Percentiles rank a stretch among this genome's conserved stretches.
These are phyloP conservation scores for Phytopythium chamaehyphon DNA, from an alignment of 352 stramenopile genomes.

Conservation along the genomic window DNA sequence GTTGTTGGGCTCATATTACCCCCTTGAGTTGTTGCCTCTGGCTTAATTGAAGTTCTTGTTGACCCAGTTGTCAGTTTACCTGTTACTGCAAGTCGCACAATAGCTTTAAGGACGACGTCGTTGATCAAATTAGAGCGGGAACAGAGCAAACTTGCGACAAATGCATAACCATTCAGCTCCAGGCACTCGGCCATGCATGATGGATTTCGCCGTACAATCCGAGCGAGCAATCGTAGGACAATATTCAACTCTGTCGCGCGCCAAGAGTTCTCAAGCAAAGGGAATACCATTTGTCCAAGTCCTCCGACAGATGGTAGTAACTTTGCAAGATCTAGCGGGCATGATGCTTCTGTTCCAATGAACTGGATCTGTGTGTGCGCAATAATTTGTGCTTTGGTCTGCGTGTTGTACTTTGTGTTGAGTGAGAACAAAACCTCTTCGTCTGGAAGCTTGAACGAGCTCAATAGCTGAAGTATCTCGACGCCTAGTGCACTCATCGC, in stretches of 20 bases:
- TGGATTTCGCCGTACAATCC: constrained; percentile 50
- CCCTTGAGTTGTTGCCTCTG: not conserved
- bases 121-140: constrained; percentile 43
- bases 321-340: constrained; percentile 50
- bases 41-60: not conserved
- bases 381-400: constrained; percentile 15
- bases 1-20: not conserved
- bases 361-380: constrained; percentile 43
- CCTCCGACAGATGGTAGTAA: constrained; percentile 59
- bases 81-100: constrained; percentile 47
- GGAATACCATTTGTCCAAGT: constrained; percentile 50
- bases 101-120: constrained; percentile 30
- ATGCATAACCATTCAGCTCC: constrained; percentile 46
- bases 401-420: constrained; percentile 46
- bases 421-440: constrained; percentile 52
- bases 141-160: constrained; percentile 43
- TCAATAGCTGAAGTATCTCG: constrained; percentile 57
- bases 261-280: constrained; percentile 51
- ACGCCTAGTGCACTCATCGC: constrained; percentile 50
- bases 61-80: constrained; percentile 16
- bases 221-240: constrained; percentile 41
- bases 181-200: constrained; percentile 59
- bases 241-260: constrained; percentile 37
- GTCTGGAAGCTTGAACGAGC: constrained; percentile 55
- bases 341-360: constrained; percentile 42